Conservation (phyloP, 1,139 yeast species). For the Nakaseomyces bracarensis region DNA sequence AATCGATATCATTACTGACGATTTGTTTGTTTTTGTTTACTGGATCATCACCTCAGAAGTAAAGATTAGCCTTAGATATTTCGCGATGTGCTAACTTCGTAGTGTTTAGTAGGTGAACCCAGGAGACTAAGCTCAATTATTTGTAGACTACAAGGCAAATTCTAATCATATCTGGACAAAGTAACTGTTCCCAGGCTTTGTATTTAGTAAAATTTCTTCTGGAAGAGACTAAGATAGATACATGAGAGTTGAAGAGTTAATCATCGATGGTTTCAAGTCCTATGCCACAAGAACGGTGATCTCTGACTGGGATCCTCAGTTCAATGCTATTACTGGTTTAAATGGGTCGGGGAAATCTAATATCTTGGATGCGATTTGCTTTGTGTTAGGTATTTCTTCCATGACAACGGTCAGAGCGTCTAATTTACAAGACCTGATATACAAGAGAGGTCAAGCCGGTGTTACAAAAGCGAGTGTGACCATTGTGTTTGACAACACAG, state of each 20-base stretch:
- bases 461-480: slow-evolving; percentile 96
- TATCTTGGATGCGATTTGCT: slow-evolving; percentile 92
- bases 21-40: not conserved
- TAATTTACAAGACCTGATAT: slow-evolving; percentile 85
- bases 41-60: not conserved
- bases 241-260: slow-evolving; percentile 92
- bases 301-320: slow-evolving; percentile 90
- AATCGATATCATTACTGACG: not conserved
- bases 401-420: slow-evolving; percentile 93
- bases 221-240: not conserved
- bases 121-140: too few relatives aligned
- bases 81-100: too few relatives aligned
- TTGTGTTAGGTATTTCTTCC: slow-evolving; percentile 92
- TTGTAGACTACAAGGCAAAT: too few relatives aligned
- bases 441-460: slow-evolving; percentile 97
- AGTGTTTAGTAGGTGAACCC: too few relatives aligned
- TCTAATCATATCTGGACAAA: too few relatives aligned
- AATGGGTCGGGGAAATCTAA: slow-evolving; percentile 97
- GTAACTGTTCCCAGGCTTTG: too few relatives aligned
- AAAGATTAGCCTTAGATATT: not conserved
- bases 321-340: slow-evolving; percentile 94
- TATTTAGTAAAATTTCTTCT: too few relatives aligned
- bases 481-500: slow-evolving; percentile 83
- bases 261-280: slow-evolving; percentile 95
- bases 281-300: slow-evolving; percentile 96